Base-by-base conservation (phyloP, 1,284 basidiomycete species). In the Pyrrhoderma lamaoense region DNA sequence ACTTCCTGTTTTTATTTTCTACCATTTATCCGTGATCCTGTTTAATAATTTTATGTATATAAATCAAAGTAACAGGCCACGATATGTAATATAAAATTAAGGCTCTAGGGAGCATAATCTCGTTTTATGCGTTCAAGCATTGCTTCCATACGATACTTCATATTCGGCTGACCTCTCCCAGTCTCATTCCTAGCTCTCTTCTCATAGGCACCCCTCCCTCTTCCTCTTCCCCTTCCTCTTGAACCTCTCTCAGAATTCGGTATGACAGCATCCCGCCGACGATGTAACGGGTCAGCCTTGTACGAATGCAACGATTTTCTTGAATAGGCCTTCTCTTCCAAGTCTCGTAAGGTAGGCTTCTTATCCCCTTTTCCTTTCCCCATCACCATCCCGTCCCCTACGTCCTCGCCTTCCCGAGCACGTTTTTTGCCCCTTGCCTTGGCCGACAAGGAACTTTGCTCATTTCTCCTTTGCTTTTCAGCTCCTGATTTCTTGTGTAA, bases 131-230 rank as follows among this genome's bases (percentile, higher is more conserved):
- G 82, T 61, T 85, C 82, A 42, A 89, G 72, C 72, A 89, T 74
- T n/a, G 76, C 79, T 57, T 77, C 75, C 86, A 89, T 89, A 22
- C 86, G 77, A 51, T 83, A 62, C 57, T 80, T 82, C 87, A 89
- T 89, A 60, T 88, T 76, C 8, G 86, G 86, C 60, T 89, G 87
- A 4, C 81, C 68, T 58, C 73, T 42, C 58, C 56, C 31, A 53
- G 52, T 42, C 51, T 42, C n/a, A 18, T 22, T 14, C 14, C 16
- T 8, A 40, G 21, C 35, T 5, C n/a, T 40, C 38, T 5, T 40
- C 38, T 40, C 38, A 22, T 7, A 22, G 8, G 5, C 38, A 40
- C 38, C 21, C 14, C 16, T 5, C 8, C n/a, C 38, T 7, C 45
- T 22, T 19, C 43, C 46, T 42, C 42, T 48, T 13, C 42, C 45